Evolutionary conservation across 768 basidiomycete genomes (phyloP).

Genomic region (Rossbeevera mucosa): DNA sequence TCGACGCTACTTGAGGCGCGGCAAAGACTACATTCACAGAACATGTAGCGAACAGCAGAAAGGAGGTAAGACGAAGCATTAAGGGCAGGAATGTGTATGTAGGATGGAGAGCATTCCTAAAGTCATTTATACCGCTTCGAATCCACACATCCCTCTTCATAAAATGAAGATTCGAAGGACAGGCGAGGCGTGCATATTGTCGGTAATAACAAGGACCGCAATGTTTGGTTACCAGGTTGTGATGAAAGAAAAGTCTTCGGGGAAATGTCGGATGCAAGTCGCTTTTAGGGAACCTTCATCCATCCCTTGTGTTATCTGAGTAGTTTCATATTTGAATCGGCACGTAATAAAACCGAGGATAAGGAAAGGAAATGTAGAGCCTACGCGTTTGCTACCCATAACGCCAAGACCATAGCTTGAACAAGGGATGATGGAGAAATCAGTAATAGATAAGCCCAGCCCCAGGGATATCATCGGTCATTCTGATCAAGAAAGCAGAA

Average conservation of each 20-base stretch:
- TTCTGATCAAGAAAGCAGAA: no score
- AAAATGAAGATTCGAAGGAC: not conserved
- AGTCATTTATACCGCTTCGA: conserved; percentile 13
- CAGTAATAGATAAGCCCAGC: no score
- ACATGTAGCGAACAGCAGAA: conserved; percentile 3
- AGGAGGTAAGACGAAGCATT: conserved; percentile 3
- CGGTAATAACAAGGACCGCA: not conserved
- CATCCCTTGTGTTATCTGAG: no score
- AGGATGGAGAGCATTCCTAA: not conserved
- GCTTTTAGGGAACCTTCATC: not conserved
- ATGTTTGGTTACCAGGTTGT: no score
- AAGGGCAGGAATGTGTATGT: not conserved
- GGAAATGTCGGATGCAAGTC: not conserved
- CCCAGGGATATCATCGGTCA: no score
- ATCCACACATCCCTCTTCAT: not conserved
- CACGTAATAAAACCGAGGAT: not conserved
- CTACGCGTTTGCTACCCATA: no score
- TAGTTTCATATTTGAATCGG: no score
- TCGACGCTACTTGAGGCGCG: not conserved
- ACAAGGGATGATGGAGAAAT: no score
- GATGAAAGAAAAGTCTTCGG: no score
- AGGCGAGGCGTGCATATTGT: not conserved
- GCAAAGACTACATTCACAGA: not conserved
- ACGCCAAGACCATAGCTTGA: not conserved
- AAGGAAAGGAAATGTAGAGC: not conserved